Evolutionary conservation across 257 asterid genomes (phyloP).

Genomic region (Gynochthodes officinalis): DNA sequence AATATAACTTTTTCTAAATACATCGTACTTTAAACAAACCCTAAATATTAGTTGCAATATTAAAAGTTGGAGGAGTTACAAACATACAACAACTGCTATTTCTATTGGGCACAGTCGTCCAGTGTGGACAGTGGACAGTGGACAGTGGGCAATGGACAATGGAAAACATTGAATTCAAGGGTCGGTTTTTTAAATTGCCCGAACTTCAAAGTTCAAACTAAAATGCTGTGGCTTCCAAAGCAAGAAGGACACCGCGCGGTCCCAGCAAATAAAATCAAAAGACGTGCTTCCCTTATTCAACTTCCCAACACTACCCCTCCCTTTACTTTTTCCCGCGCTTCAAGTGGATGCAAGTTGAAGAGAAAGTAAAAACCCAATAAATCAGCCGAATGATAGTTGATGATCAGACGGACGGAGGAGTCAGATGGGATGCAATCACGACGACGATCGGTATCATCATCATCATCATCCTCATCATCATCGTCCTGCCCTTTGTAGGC

Average conservation of each 20-base stretch:
- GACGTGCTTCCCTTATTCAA: conserved; percentile 17
- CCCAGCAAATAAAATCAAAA: conserved; percentile 26
- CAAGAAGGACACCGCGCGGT: conserved; percentile 14
- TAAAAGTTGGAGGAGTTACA: too few species aligned
- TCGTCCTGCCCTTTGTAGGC: conserved; percentile 21
- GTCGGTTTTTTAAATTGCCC: conserved; percentile 1
- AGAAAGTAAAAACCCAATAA: not conserved
- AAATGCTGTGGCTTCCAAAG: conserved; percentile 9
- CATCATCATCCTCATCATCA: conserved; percentile 23
- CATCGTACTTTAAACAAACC: too few species aligned
- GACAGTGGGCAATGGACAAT: too few species aligned
- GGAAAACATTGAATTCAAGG: not conserved
- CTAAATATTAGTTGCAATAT: too few species aligned
- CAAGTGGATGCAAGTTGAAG: not conserved
- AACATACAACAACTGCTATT: too few species aligned
- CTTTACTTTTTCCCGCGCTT: conserved; percentile 42
- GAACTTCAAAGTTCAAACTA: conserved; percentile 10
- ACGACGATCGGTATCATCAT: conserved; percentile 19
- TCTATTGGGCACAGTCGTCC: too few species aligned
- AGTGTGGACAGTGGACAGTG: too few species aligned
- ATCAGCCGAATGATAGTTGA: too few species aligned
- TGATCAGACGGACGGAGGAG: not conserved
- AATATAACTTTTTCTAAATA: too few species aligned
- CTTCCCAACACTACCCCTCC: conserved; percentile 37
- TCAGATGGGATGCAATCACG: conserved; percentile 17